Evolutionary conservation across 768 basidiomycete species (phyloP), one percentile per base, ranked within the genome.

Genomic region (Lactarius vividus): DNA sequence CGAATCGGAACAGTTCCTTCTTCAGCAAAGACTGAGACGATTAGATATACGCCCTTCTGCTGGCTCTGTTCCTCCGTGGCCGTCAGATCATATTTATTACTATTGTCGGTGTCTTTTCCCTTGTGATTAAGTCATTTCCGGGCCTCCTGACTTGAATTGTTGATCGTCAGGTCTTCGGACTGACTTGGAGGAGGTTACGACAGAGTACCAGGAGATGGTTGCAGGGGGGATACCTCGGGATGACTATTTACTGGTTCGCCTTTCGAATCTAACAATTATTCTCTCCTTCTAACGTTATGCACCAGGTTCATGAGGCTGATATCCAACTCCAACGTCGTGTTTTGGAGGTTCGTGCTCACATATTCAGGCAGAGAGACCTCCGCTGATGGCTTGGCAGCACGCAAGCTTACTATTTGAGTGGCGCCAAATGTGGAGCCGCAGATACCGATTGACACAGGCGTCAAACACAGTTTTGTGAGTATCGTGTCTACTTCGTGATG

Each of bases 391-490:
- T 31, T 35, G 28, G 16, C n/a, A 67, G 66, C 66, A 67, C 33
- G 66, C 66, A 18, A 46, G 26, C 7, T 11, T 18, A 1, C 62
- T 67, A 8, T 20, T 11, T 37, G 16, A 4, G 16, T 67, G 66
- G 66, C 15, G 57, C 10, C 28, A 29, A 11, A 3, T 9, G 52
- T 67, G 66, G 66, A 4, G 10, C 20, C n/a, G 16, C 39, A 59
- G 2, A 37, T 63, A 59, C 33, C 65, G 57, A 57, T n/a, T 0
- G 3, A 67, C 35, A 8, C 59, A 55, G 57, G 40, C 9, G 16
- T 63, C 16, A 37, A 67, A 67, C 28, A 46, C 33, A n/a, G 33
- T 26, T 23, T 59, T 67, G 66, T 67, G 28, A 52, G 62, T 29
- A 3, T 37, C 40, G 16, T 11, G 44, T n/a, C 35, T 18, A 16